Evolutionary conservation across 495 filamentous ascomycete species (phyloP), one percentile per base, ranked within the genome.

Genomic region (Tetracladium setigerum): DNA sequence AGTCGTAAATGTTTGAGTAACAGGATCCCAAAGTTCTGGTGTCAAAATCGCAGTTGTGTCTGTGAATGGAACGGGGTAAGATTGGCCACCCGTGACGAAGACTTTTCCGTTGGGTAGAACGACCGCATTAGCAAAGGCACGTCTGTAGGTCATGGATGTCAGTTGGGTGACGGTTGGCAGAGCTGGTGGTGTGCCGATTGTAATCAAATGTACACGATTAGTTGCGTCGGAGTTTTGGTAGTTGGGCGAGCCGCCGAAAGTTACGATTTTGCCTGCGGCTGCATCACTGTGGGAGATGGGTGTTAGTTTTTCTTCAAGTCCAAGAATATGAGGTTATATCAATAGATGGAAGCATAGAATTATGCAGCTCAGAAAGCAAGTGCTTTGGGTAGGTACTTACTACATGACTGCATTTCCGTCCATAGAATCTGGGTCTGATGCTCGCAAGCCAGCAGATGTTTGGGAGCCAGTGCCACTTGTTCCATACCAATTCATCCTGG

Each of bases 401-500:
- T 70, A 79, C 74, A 79, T 78, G 44, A 77, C 64, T 4, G 69
- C 67, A 42, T 65, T 72, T 12, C 73, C 73, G 41, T 62, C 64
- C 71, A 75, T 81, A 5, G 76, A 61, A 43, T 83, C 77, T 0
- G 46, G 38, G 47, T 81, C 75, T 1, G 57, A 52, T 7, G 36
- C 51, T 7, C 66, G 58, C 1, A 33, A 44, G 0, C 69, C 72
- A 5, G 71, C 76, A 2, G 27, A 17, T 3, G 43, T 52, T 14
- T 58, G 48, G n/a, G 50, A 63, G 1, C 77, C 77, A 8, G 46
- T 49, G 12, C 62, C 70, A 8, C 47, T 47, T 10, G 68, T 69
- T 11, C 54, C 55, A 56, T 72, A 81, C 79, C 79, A 83, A 57
- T 81, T 73, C 76, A 80, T 80, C 1, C 56, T 47, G 39, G 55